phyloP scores from a whole-genome alignment of 2,329 filamentous ascomycete species.

The Trichoderma koningiopsis region DNA sequence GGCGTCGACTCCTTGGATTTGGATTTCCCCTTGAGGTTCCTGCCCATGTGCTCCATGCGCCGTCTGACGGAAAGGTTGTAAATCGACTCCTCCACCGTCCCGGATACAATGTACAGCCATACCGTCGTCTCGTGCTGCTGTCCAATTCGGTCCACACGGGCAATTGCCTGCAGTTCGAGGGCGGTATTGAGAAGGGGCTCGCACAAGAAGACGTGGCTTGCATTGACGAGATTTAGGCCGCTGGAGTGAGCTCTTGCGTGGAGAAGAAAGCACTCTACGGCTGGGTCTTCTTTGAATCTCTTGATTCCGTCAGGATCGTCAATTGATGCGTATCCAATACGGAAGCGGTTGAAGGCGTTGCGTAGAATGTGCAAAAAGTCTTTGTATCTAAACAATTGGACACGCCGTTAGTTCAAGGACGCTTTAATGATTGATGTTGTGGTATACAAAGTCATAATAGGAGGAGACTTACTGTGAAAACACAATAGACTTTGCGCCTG shows the following conservation, averaged over 20 bases:
- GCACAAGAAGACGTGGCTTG: slow-evolving; percentile 91
- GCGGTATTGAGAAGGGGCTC: slow-evolving; percentile 93
- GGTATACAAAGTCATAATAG: background rate
- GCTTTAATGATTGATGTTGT: background rate
- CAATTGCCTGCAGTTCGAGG: slow-evolving; percentile 91
- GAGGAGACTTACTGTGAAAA: slow-evolving; percentile 70
- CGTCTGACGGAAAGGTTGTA: slow-evolving; percentile 82
- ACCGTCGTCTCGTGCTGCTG: slow-evolving; percentile 87
- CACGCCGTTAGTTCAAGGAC: background rate
- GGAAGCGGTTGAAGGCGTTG: slow-evolving; percentile 68
- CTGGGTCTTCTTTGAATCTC: slow-evolving; percentile 74
- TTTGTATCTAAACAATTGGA: slow-evolving; percentile 52
- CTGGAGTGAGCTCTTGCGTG: slow-evolving; percentile 87
- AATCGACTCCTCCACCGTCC: slow-evolving; percentile 89
- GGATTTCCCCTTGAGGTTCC: slow-evolving; percentile 41
- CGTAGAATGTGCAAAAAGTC: slow-evolving; percentile 77
- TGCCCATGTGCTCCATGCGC: slow-evolving; percentile 74
- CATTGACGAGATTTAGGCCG: slow-evolving; percentile 88
- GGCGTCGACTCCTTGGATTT: slow-evolving; percentile 46
- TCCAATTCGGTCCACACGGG: slow-evolving; percentile 91
- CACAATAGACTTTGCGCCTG: slow-evolving; percentile 87
- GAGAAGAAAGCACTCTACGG: slow-evolving; percentile 79
- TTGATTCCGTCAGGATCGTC: slow-evolving; percentile 69
- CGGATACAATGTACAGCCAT: slow-evolving; percentile 91
- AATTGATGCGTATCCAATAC: slow-evolving; percentile 74